Conservation (phyloP, 1,284 basidiomycete species). For the Porphyrellus sp. region DNA sequence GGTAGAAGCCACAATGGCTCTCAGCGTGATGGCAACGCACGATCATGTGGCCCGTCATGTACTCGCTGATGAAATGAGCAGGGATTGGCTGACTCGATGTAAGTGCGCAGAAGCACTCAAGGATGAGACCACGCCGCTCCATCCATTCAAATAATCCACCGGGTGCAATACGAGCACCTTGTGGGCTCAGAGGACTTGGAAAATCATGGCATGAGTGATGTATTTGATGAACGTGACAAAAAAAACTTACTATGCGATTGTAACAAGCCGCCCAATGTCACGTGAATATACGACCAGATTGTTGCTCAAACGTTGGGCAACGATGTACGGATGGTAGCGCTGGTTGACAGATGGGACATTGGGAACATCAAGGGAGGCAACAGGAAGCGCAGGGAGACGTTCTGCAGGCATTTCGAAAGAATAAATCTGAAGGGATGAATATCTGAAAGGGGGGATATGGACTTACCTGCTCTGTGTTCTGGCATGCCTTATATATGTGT, state of each 20-base stretch:
- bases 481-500: no score
- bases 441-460: no score
- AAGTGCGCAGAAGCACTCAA: constrained; percentile 6
- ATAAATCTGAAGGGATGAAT: no score
- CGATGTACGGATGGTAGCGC: neutral
- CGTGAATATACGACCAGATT: neutral
- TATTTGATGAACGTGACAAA: neutral
- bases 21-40: neutral
- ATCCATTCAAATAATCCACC: constrained; percentile 1
- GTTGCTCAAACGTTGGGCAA: neutral
- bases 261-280: neutral
- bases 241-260: constrained; percentile 3
- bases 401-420: no score
- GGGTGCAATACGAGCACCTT: neutral
- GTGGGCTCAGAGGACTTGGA: neutral
- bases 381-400: no score
- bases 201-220: neutral
- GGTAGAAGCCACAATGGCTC: neutral
- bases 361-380: no score
- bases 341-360: neutral
- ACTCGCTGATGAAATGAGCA: neutral
- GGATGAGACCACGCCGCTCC: neutral
- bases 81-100: neutral
- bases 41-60: neutral
- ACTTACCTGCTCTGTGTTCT: no score